These are phyloP conservation scores for Sordariomycetes sp. DNA, from an alignment of 2,329 filamentous ascomycete species.

Conservation along the genomic window DNA sequence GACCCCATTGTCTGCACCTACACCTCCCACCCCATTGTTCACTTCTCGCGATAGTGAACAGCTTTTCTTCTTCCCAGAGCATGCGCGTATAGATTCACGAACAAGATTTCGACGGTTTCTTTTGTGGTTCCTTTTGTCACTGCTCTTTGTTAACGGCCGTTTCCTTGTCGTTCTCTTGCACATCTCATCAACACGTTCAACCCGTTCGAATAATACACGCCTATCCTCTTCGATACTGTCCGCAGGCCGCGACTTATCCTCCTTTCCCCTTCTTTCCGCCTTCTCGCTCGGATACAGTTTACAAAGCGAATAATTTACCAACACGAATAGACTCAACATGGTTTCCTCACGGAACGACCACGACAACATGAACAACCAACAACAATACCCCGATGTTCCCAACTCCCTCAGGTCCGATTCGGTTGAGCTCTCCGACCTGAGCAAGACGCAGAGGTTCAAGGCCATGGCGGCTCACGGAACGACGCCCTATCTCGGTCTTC, in stretches of 20 bases:
- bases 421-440: slow-evolving; percentile 22
- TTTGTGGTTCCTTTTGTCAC: slow-evolving; percentile 8
- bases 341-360: slow-evolving; percentile 22
- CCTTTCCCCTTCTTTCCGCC: slow-evolving; percentile 1
- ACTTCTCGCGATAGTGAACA: not conserved
- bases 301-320: slow-evolving; percentile 8
- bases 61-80: not conserved
- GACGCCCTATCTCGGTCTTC: slow-evolving; percentile 87
- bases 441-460: slow-evolving; percentile 18
- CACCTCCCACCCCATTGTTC: slow-evolving; percentile 1
- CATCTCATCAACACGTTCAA: not conserved
- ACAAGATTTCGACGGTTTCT: not conserved
- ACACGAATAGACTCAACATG: slow-evolving; percentile 24
- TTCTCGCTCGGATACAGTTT: no score
- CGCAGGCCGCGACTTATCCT: slow-evolving; percentile 2
- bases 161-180: slow-evolving; percentile 4
- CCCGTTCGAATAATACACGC: slow-evolving; percentile 1
- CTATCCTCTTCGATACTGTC: slow-evolving; percentile 1
- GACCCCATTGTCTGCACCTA: slow-evolving; percentile 3
- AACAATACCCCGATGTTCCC: slow-evolving; percentile 26
- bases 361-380: no score
- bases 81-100: slow-evolving; percentile 1
- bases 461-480: slow-evolving; percentile 57
- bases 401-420: slow-evolving; percentile 25
- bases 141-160: slow-evolving; percentile 5